Percentiles rank a stretch among this genome's conserved stretches.
Conservation (phyloP, 345 rosid species). For the Tarenaya hassleriana region DNA sequence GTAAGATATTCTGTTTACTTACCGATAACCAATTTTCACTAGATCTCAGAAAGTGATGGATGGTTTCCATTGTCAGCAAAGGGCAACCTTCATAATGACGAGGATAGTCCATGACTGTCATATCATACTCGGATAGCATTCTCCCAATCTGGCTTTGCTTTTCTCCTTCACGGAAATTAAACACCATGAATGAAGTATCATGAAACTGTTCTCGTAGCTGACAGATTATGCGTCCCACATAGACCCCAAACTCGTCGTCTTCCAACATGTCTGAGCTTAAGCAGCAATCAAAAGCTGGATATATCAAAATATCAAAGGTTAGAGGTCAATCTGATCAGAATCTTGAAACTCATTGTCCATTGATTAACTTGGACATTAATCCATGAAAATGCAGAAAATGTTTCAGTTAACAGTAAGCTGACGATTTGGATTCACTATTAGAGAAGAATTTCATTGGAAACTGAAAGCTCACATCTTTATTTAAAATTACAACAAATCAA, state of each 20-base stretch:
- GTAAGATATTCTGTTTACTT: slow-evolving; percentile 54
- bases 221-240: slow-evolving; percentile 46
- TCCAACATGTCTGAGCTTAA: slow-evolving; percentile 45
- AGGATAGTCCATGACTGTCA: slow-evolving; percentile 87
- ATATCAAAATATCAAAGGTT: slow-evolving; percentile 15
- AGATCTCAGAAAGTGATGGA: slow-evolving; percentile 64
- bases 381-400: too few species aligned
- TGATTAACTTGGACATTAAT: too few species aligned
- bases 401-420: too few species aligned
- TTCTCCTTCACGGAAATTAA: slow-evolving; percentile 58
- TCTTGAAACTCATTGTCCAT: too few species aligned
- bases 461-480: slow-evolving; percentile 5
- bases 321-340: neutral
- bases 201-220: slow-evolving; percentile 53
- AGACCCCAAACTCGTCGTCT: slow-evolving; percentile 44
- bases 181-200: slow-evolving; percentile 68
- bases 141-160: slow-evolving; percentile 43
- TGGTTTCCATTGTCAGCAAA: slow-evolving; percentile 55
- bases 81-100: slow-evolving; percentile 74
- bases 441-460: neutral
- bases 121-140: slow-evolving; percentile 50
- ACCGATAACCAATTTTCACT: slow-evolving; percentile 67
- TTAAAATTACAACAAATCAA: neutral
- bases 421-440: neutral
- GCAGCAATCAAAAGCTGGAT: slow-evolving; percentile 64